Base-by-base conservation (phyloP, 192 early-diverging fungal genomes). In the Funneliformis mosseae region DNA sequence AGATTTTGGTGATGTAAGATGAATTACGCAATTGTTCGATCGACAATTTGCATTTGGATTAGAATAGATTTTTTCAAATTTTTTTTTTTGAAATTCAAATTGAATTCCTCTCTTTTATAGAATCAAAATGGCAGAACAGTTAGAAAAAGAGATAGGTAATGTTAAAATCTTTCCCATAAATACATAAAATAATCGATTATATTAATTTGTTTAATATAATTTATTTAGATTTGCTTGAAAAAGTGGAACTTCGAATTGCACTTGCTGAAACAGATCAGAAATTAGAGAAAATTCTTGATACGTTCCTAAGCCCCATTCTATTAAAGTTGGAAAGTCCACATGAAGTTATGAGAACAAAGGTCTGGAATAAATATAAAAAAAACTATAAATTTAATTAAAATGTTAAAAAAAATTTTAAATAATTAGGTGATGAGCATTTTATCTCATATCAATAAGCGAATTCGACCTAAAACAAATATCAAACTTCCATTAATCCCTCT, bases 361-460 rank as follows among this genome's bases (percentile, higher is more conserved):
- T 88, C 82, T 14, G 10, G n/a, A 5, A 38, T 23, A 18, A 39
- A 46, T 28, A 41, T 50, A n/a, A 33, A 69, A 50, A 42, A n/a
- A 16, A 4, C 33, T 50, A 7, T 41, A 41, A n/a, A 43, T 69
- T 42, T 1, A 28, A 46, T 9, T 25, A 69, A 9, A 18, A 46
- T n/a, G 43, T 12, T 14, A 25, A n/a, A 9, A 38, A n/a, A 75
- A 75, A 28, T n/a, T 21, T 39, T 50, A 63, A 14, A 25, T 28
- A 10, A 23, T 25, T 82, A 93, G 92, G 92, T 95, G 46, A 92
- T 95, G 80, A 87, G 81, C 10, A 88, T 98, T 27, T 87, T 95
- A 9, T 85, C 88, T 10, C 97, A 98, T 77, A 90, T 98, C 77
- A 96, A 94, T 79, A 95, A 94, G 79, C 91, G 97, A 60, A 85